Evolutionary conservation across 106 monocot genomes (phyloP), one percentile per base, ranked within the genome.

Genomic region (Dendrobium officinale): DNA sequence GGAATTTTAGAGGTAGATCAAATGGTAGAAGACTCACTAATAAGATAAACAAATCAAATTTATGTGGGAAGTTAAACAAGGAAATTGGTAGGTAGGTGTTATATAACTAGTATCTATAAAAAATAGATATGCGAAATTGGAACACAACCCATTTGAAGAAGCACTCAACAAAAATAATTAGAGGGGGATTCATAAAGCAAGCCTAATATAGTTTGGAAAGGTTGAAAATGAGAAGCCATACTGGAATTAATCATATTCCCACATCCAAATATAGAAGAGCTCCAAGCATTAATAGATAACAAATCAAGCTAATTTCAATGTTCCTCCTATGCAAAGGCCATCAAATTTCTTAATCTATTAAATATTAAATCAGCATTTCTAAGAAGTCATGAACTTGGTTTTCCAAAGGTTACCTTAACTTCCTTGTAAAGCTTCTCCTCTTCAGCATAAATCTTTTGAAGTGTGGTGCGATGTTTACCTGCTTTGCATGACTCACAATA

Each of bases 371-470:
- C 31, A 70, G 16, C 67, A 67, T 24, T 3, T 1, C 44, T 77
- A 68, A 27, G 17, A 42, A 37, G 45, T 29, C 24, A 66, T 77
- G 77, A 9, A 75, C n/a, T 37, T 37, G 33, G 70, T 31, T 20
- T n/a, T 27, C 18, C 20, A 26, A 75, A 49, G 48, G 9, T 26
- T 83, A 96, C 96, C 96, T 93, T 96, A 72, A 96, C 90, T 79
- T 88, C 86, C 72, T 91, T 93, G 85, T 90, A 96, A 75, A 96
- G 87, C 84, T 75, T 92, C 72, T 87, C 88, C 78, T 96, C 96
- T 83, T 88, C 84, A 1, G 87, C 83, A 74, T 82, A 87, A 80
- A 96, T 79, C 75, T 90, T 93, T 61, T 92, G 88, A 31, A 96
- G 81, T 22, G 93, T 96, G 49, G 79, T 83, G 54, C 85, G 86